Base-by-base conservation (phyloP, 106 monocot genomes). In the Dendrobium catenatum region DNA sequence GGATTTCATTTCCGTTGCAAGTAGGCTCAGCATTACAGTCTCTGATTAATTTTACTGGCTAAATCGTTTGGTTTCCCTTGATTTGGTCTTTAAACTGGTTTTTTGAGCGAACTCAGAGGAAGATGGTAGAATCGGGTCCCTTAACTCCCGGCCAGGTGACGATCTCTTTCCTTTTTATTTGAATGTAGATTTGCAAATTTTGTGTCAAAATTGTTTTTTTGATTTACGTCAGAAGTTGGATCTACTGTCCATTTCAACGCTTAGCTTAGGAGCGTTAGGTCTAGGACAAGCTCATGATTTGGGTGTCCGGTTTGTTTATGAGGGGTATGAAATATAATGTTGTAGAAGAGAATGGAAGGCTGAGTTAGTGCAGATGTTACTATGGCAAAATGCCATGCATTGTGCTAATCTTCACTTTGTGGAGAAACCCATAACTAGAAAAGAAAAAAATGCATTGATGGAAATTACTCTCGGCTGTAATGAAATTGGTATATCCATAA, bases 81-180 rank as follows among this genome's bases (percentile, higher is more conserved):
- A 31, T 31, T 70, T 70, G 70, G 37, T 3, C 37, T 70, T 29
- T 70, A 33, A 64, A 24, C 64, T 61, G 4, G 67, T 70, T 37
- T 6, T 70, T 29, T 70, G 4, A 70, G 70, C 33, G 10, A 37
- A 70, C 13, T 70, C 70, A 33, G 70, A 70, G 33, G 70, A 70
- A 29, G 37, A 70, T 70, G 70, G 70, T 70, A 15, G 70, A 70
- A 70, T 70, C 70, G 27, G 70, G 70, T 37, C 70, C 70, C 70
- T 70, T 70, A 37, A 70, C 31, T 29, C 70, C 70, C 10, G 70
- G 70, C 24, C 70, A 70, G 70, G 70, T 70, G 29, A 70, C 22
- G 15, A 70, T 70, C 31, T 33, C 33, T 31, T 31, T 70, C 7
- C 9, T 24, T 29, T 24, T 68, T 68, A 24, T 68, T 7, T 68